These are phyloP conservation scores for Kalmusia sp. DNA, from an alignment of 2,329 filamentous ascomycete species.

Conservation along the genomic window DNA sequence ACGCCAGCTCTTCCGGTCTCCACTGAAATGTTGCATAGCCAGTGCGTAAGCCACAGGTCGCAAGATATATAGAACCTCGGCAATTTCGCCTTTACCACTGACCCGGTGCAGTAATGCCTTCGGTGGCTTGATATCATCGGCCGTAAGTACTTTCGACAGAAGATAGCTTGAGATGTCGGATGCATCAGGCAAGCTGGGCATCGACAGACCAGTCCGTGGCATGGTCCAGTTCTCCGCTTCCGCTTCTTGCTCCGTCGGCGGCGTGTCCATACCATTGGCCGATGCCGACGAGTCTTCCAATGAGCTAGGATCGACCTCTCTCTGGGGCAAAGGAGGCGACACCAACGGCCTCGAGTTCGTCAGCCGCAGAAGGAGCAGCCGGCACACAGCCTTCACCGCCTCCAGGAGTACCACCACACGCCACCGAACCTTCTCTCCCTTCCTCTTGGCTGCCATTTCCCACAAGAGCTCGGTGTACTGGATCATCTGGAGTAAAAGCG, in stretches of 20 bases:
- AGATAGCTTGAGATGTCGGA: conserved; percentile 87
- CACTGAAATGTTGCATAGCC: conserved; percentile 76
- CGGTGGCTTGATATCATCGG: conserved; percentile 95
- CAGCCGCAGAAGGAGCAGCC: conserved; percentile 78
- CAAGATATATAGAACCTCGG: conserved; percentile 91
- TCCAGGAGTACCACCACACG: conserved; percentile 86
- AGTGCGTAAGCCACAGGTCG: conserved; percentile 87
- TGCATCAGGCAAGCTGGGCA: conserved; percentile 82
- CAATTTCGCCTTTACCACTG: conserved; percentile 77
- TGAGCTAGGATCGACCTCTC: conserved; percentile 75
- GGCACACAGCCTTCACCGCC: conserved; percentile 82
- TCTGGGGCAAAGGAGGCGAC: conserved; percentile 82
- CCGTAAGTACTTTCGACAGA: conserved; percentile 86
- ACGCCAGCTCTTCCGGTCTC: conserved; percentile 81
- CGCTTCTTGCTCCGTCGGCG: conserved; percentile 47
- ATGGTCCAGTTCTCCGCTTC: conserved; percentile 74
- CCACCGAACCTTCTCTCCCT: conserved; percentile 83
- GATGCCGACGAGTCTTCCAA: conserved; percentile 59
- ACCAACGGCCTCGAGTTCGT: conserved; percentile 85
- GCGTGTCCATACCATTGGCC: conserved; percentile 56
- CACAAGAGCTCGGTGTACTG: conserved; percentile 96
- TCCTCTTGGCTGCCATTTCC: conserved; percentile 93
- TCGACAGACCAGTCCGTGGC: conserved; percentile 88
- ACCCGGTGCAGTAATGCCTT: conserved; percentile 81
- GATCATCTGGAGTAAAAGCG: conserved; percentile 84